Evolutionary conservation across 306 rosid species (phyloP).

Genomic region (Begonia masoniana): DNA sequence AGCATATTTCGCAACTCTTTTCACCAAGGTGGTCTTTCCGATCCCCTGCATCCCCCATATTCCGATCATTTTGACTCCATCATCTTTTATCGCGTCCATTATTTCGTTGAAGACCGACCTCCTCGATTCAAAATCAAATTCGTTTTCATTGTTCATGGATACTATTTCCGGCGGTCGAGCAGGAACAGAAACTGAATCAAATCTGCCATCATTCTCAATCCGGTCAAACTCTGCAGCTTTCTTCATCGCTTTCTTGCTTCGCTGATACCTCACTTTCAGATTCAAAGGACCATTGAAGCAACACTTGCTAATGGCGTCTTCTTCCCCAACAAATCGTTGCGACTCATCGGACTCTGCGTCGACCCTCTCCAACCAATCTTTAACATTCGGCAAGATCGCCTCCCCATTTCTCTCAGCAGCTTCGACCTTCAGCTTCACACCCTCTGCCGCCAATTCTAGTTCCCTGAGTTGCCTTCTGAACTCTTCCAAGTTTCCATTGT

Average conservation of each 20-base stretch:
- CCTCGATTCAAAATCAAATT: constrained; percentile 3
- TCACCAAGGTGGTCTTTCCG: constrained; percentile 11
- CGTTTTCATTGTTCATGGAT: not conserved
- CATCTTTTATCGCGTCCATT: not conserved
- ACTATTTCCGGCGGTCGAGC: not conserved
- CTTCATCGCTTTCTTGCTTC: constrained; percentile 1
- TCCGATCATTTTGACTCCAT: not conserved
- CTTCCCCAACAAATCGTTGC: not conserved
- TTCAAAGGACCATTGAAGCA: not conserved
- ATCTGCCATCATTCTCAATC: not conserved
- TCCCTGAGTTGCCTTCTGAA: not conserved
- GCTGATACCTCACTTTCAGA: not conserved
- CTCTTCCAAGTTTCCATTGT: not conserved
- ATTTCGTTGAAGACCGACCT: not conserved
- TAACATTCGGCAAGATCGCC: not conserved
- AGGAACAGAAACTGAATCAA: not conserved
- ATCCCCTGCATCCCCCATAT: constrained; percentile 10
- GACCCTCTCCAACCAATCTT: not conserved
- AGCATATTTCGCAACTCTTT: not conserved
- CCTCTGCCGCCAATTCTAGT: not conserved
- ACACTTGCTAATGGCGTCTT: not conserved
- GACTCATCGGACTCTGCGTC: not conserved
- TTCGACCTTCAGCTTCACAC: not conserved
- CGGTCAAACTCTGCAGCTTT: not conserved
- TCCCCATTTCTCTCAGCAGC: not conserved